Conservation (phyloP, 768 basidiomycete genomes). For the Lepiota venenata region DNA sequence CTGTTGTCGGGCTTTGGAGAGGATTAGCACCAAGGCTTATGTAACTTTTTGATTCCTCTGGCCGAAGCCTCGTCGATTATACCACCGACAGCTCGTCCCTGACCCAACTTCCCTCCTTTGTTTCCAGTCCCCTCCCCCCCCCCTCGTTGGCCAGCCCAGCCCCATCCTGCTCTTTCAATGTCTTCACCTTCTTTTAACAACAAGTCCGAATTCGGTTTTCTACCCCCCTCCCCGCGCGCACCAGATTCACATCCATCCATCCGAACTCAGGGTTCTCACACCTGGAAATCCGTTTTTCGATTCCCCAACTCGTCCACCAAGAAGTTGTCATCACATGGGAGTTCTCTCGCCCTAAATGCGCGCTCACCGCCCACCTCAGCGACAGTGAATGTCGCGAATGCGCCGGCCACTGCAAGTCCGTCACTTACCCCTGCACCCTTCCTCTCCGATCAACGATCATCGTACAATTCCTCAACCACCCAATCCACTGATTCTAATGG, state of each 20-base stretch:
- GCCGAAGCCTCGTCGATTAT: constrained; percentile 23
- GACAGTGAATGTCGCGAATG: constrained; percentile 29
- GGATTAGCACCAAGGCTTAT: constrained; percentile 21
- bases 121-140: constrained; percentile 9
- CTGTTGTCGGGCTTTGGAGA: too few relatives aligned
- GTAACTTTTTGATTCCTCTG: constrained; percentile 24
- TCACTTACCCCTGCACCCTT: constrained; percentile 55
- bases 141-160: constrained; percentile 14
- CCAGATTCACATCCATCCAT: constrained; percentile 25
- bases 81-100: constrained; percentile 18
- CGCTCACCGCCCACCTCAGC: constrained; percentile 29
- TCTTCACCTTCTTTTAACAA: constrained; percentile 21
- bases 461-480: constrained; percentile 76
- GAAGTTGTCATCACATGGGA: constrained; percentile 42
- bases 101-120: constrained; percentile 16
- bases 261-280: constrained; percentile 27
- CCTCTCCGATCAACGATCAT: constrained; percentile 62
- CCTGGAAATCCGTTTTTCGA: constrained; percentile 78
- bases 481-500: constrained; percentile 70
- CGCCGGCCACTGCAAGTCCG: constrained; percentile 42
- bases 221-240: constrained; percentile 16
- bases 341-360: constrained; percentile 52
- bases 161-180: constrained; percentile 18
- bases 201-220: constrained; percentile 18
- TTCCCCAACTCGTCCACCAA: constrained; percentile 61